These are phyloP conservation scores for Fusarium albosuccineum DNA, from an alignment of 2,329 filamentous ascomycete species.

Conservation along the genomic window DNA sequence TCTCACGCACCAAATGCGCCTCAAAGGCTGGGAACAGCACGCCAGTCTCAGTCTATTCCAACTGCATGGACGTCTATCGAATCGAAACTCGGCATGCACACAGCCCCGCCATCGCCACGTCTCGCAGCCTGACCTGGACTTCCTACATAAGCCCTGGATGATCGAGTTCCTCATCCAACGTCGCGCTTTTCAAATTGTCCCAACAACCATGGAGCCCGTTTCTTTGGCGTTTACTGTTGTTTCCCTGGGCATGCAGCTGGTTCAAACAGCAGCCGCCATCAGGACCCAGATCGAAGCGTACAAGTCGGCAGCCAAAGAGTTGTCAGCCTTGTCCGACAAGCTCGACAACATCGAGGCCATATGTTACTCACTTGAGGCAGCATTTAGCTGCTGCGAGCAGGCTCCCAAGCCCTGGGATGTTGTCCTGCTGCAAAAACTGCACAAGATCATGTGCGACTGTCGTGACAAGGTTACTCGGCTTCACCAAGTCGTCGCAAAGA, in stretches of 20 bases:
- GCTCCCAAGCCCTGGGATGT: slow-evolving; percentile 11
- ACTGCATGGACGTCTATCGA: not conserved
- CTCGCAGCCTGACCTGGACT: not conserved
- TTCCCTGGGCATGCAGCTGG: slow-evolving; percentile 23
- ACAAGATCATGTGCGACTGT: slow-evolving; percentile 14
- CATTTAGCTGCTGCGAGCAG: not conserved
- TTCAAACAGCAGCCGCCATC: slow-evolving; percentile 12
- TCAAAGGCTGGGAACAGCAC: no score
- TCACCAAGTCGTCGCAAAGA: slow-evolving; percentile 6
- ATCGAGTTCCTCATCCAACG: no score
- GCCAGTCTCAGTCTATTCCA: no score
- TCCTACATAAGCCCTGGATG: no score
- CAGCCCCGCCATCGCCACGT: not conserved
- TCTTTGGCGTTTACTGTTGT: slow-evolving; percentile 20
- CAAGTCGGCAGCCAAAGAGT: slow-evolving; percentile 24
- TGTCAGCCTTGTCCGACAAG: slow-evolving; percentile 9
- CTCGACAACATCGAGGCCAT: slow-evolving; percentile 22
- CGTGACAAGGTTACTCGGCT: slow-evolving; percentile 3
- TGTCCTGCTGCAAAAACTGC: slow-evolving; percentile 10
- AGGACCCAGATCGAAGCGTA: slow-evolving; percentile 15
- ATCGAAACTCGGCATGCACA: not conserved
- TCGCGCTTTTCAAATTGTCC: not conserved
- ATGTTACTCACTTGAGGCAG: slow-evolving; percentile 9
- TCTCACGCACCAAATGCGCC: no score
- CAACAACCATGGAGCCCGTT: slow-evolving; percentile 16